A percentile compares a stretch with the other conserved stretches of the same genome.
These are phyloP conservation scores for Mycena haematopus DNA, from an alignment of 768 basidiomycete species.

Conservation along the genomic window DNA sequence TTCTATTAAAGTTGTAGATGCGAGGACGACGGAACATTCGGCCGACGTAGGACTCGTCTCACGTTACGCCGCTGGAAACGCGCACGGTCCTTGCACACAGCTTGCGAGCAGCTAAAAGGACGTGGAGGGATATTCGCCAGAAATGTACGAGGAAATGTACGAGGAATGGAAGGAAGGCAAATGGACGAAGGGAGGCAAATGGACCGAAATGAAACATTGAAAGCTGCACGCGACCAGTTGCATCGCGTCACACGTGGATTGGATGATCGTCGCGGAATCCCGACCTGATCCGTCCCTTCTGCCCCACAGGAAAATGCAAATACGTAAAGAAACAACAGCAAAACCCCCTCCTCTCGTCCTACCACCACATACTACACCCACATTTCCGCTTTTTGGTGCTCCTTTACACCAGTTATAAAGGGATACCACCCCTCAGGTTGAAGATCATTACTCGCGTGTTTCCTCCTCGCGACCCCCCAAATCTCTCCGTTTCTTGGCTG, in stretches of 20 bases:
- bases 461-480: not conserved
- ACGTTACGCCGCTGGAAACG: no score
- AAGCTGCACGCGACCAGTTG: constrained; percentile 9
- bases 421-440: not conserved
- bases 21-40: no score
- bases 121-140: no score
- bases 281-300: constrained; percentile 7
- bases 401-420: not conserved
- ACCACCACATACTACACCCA: not conserved
- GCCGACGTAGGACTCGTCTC: no score
- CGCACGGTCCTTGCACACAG: not conserved
- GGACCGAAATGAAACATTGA: constrained; percentile 8
- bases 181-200: not conserved
- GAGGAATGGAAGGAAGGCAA: not conserved
- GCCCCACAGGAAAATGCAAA: constrained; percentile 5
- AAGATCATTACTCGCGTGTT: not conserved
- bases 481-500: not conserved
- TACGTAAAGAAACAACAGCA: not conserved
- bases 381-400: not conserved
- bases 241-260: not conserved
- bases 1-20: no score
- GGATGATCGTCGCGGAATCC: constrained; percentile 1
- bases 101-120: no score
- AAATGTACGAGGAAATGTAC: not conserved
- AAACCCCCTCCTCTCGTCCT: not conserved